phyloP scores from a whole-genome alignment of 495 filamentous ascomycete genomes.

The Pseudevernia furfuracea region DNA sequence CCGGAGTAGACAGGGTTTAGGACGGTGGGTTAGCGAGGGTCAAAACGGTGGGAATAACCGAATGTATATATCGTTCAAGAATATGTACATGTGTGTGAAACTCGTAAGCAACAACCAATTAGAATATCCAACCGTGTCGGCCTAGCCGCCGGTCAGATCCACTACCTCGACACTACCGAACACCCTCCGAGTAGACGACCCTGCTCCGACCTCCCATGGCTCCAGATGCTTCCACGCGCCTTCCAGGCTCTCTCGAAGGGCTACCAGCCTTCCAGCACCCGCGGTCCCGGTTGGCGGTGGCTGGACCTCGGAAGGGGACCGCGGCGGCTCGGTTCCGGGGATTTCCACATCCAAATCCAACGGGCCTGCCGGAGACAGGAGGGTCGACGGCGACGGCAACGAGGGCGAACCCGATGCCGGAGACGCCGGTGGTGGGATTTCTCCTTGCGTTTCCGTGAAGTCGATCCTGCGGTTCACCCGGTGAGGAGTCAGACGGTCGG shows the following conservation, averaged over 20 bases:
- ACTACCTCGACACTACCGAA: conserved; percentile 21
- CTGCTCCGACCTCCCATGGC: conserved; percentile 10
- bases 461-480: conserved; percentile 18
- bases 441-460: background rate
- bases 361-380: conserved; percentile 10
- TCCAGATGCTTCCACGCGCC: conserved; percentile 26
- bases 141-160: conserved; percentile 20
- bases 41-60: background rate
- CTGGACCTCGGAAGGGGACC: background rate
- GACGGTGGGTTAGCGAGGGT: background rate
- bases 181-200: background rate
- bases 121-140: background rate
- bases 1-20: conserved; percentile 8
- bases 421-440: background rate
- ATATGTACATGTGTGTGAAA: background rate
- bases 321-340: background rate
- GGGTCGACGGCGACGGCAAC: conserved; percentile 20
- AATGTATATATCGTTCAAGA: background rate
- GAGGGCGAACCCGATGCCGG: conserved; percentile 2
- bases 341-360: background rate
- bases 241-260: conserved; percentile 23
- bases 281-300: background rate
- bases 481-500: background rate
- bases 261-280: conserved; percentile 10
- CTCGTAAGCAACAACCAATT: background rate